Evolutionary conservation across 176 grass and related monocot genomes (phyloP), one percentile per base, ranked within the genome.

Genomic region (Lolium rigidum): DNA sequence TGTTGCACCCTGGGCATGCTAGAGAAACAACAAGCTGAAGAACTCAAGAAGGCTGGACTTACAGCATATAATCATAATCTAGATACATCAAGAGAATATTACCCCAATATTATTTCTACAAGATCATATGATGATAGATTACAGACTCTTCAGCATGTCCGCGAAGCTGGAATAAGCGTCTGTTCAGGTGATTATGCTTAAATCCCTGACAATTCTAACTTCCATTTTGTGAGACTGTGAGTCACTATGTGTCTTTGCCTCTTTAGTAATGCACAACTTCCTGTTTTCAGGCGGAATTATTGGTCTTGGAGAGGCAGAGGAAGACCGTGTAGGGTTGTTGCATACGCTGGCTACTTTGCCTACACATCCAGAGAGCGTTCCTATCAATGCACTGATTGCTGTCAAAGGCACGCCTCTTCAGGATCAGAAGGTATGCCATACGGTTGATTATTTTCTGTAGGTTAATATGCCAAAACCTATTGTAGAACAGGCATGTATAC

Each of bases 41-140:
- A 94, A 74, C 97, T 99, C 35, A 99, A 99, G 81, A 90, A 99
- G 83, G 97, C 94, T 52, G 97, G 97, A 25, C 97, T 99, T 71
- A 99, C 97, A 77, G 97, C 97, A 16, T 99, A 99, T 89, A 99
- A 97, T 89, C 97, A 99, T 88, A 99, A 99, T 84, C 85, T 99
- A 50, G 94, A 99, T 84, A 99, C 97, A 85, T 99, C 97, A 66
- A 99, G 94, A 91, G 97, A 99, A 84, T 99, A 96, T 86, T 99
- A 97, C 80, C 92, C 97, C n/a, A 99, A 96, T 75, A 94, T 99
- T 78, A 99, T 99, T 79, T 93, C 90, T 54, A 99, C 94, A 17
- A 92, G 97, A 89, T 96, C 97, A 66, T 97, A 96, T 74, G 97
- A 99, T 54, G 92, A 99, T 79, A 96, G 97, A 82, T 88, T 97